Conservation (phyloP, 306 rosid genomes). For the Hippophae tibetana region DNA sequence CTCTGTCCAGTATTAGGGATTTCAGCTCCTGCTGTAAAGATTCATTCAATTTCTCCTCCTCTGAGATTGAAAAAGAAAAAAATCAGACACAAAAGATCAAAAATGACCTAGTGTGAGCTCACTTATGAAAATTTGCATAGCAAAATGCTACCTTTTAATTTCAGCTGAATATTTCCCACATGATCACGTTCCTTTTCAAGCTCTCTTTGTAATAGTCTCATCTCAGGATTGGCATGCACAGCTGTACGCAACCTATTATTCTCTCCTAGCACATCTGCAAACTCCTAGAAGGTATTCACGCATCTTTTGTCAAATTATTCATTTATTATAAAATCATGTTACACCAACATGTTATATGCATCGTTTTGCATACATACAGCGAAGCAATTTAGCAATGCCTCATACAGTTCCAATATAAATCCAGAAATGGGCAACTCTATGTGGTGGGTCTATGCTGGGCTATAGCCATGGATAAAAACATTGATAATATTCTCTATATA, state of each 20-base stretch:
- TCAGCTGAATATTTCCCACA: slow-evolving; percentile 35
- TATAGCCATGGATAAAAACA: too few relatives aligned
- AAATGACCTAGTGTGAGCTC: not conserved
- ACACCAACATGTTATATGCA: too few relatives aligned
- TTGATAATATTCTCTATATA: too few relatives aligned
- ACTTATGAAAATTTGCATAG: slow-evolving; percentile 14
- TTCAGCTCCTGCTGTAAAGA: slow-evolving; percentile 65
- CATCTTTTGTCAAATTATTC: slow-evolving; percentile 87
- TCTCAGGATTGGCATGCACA: slow-evolving; percentile 38
- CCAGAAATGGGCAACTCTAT: too few relatives aligned
- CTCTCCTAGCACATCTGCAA: slow-evolving; percentile 60
- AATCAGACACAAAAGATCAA: not conserved
- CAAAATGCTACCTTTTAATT: slow-evolving; percentile 44
- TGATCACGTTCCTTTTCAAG: slow-evolving; percentile 55
- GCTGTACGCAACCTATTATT: slow-evolving; percentile 37
- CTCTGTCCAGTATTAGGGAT: slow-evolving; percentile 41
- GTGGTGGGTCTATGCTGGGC: too few relatives aligned
- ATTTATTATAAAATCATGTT: slow-evolving; percentile 51
- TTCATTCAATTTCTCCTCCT: slow-evolving; percentile 62
- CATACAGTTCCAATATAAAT: too few relatives aligned
- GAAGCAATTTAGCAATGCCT: too few relatives aligned
- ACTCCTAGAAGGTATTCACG: slow-evolving; percentile 99
- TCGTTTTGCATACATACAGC: too few relatives aligned
- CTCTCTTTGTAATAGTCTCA: slow-evolving; percentile 46
- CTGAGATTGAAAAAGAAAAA: slow-evolving; percentile 33